A percentile compares a stretch with the other conserved stretches of the same genome.
Conservation (phyloP, 805 yeast species). For the Brettanomyces bruxellensis region DNA sequence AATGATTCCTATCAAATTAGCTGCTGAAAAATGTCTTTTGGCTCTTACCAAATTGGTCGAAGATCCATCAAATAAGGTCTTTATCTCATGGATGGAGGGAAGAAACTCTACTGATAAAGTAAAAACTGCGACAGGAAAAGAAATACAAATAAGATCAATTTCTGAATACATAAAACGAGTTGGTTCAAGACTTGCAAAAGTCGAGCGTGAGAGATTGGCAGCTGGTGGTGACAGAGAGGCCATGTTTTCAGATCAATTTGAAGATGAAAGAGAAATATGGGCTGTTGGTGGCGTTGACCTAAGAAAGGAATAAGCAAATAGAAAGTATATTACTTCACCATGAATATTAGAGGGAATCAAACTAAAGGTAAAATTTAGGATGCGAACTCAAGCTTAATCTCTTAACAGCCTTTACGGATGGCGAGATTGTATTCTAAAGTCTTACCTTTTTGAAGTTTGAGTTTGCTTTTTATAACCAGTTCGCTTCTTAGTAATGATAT, state of each 20-base stretch:
- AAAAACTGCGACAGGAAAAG: conserved; percentile 35
- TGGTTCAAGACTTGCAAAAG: conserved; percentile 74
- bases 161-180: conserved; percentile 88
- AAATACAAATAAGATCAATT: conserved; percentile 59
- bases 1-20: conserved; percentile 85
- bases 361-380: background rate
- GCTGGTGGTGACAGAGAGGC: conserved; percentile 89
- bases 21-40: conserved; percentile 85
- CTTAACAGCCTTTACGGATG: too few species aligned
- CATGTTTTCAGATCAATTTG: conserved; percentile 74
- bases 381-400: too few species aligned
- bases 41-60: conserved; percentile 65
- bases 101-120: conserved; percentile 28
- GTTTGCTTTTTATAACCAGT: too few species aligned
- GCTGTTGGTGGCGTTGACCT: conserved; percentile 67
- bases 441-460: too few species aligned
- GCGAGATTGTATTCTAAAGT: too few species aligned
- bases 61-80: conserved; percentile 43
- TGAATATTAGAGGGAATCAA: background rate
- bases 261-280: conserved; percentile 86
- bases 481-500: too few species aligned
- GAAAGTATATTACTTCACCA: background rate
- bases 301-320: conserved; percentile 11
- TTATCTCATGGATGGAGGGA: conserved; percentile 55
- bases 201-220: conserved; percentile 78